phyloP scores from a whole-genome alignment of 1,284 basidiomycete species.

The Clitocybe nebularis region DNA sequence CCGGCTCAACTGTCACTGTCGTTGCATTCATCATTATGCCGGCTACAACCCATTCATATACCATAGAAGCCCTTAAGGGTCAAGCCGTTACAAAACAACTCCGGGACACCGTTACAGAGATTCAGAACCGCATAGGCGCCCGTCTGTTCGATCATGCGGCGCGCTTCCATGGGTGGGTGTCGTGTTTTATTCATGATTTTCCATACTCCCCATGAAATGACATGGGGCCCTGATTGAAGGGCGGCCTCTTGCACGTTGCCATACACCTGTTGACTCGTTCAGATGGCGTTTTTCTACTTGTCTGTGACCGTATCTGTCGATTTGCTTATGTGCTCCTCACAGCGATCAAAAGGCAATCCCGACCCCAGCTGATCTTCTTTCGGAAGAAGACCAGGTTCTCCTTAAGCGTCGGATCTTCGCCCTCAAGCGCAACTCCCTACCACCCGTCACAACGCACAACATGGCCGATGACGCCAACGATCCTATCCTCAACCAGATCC shows the following conservation, averaged over 20 bases:
- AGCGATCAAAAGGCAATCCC: constrained; percentile 78
- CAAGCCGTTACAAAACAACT: constrained; percentile 98
- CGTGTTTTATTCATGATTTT: neutral
- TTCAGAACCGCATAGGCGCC: constrained; percentile 89
- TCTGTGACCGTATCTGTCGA: too few relatives aligned
- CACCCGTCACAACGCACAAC: constrained; percentile 95
- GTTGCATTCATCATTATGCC: constrained; percentile 99
- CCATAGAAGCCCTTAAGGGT: constrained; percentile 95
- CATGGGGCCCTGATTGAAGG: too few relatives aligned
- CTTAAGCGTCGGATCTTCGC: constrained; percentile 97
- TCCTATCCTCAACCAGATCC: constrained; percentile 93
- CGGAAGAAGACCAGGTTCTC: constrained; percentile 91
- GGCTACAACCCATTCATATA: constrained; percentile 93
- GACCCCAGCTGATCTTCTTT: constrained; percentile 75
- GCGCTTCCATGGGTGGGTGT: constrained; percentile 77
- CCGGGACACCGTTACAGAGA: constrained; percentile 91
- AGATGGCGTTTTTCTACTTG: too few relatives aligned
- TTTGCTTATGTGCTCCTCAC: too few relatives aligned
- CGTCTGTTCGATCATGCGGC: constrained; percentile 93
- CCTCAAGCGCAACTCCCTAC: constrained; percentile 89
- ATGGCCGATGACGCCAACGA: constrained; percentile 93
- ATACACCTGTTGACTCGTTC: too few relatives aligned
- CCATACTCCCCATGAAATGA: too few relatives aligned
- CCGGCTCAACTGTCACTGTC: constrained; percentile 66
- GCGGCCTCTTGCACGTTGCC: too few relatives aligned